phyloP scores from a whole-genome alignment of 2,329 filamentous ascomycete species.

The Pyricularia pennisetigena region DNA sequence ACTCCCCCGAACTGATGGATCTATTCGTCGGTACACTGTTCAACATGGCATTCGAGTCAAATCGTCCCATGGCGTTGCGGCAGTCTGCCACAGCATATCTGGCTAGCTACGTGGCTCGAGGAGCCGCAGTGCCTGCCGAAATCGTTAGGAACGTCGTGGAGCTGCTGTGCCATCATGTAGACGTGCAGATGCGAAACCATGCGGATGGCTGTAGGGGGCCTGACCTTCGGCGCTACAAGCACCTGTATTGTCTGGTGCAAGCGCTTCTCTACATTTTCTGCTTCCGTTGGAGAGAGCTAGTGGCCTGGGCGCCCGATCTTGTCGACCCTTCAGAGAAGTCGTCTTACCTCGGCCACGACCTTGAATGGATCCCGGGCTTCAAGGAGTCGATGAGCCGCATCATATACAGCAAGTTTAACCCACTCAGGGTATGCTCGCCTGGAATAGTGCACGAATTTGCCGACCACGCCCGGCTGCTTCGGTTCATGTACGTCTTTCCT shows the following conservation, averaged over 20 bases:
- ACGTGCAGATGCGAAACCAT: constrained; percentile 62
- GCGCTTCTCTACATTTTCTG: constrained; percentile 92
- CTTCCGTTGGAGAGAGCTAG: constrained; percentile 92
- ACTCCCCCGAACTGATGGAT: constrained; percentile 66
- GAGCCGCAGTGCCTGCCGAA: constrained; percentile 66
- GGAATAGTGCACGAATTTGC: constrained; percentile 88
- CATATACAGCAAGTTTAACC: constrained; percentile 84
- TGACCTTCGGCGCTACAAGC: constrained; percentile 71
- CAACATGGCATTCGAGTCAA: constrained; percentile 59
- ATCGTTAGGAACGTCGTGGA: constrained; percentile 77
- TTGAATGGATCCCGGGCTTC: constrained; percentile 67
- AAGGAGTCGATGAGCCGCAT: constrained; percentile 66
- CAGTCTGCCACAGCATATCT: constrained; percentile 87
- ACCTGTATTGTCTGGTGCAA: constrained; percentile 84
- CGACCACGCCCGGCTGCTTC: constrained; percentile 73
- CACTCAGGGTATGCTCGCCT: constrained; percentile 87
- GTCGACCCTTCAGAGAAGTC: constrained; percentile 53
- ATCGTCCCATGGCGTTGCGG: constrained; percentile 62
- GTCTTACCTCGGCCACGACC: constrained; percentile 57
- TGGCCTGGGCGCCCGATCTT: constrained; percentile 48
- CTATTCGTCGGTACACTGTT: constrained; percentile 73
- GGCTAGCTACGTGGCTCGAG: constrained; percentile 87
- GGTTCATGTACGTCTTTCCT: constrained; percentile 82
- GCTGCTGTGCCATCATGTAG: constrained; percentile 67
- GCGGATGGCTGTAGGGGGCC: constrained; percentile 71